Percentiles rank a stretch among this genome's conserved stretches.
These are phyloP conservation scores for Linum trigynum DNA, from an alignment of 345 rosid genomes.

Conservation along the genomic window DNA sequence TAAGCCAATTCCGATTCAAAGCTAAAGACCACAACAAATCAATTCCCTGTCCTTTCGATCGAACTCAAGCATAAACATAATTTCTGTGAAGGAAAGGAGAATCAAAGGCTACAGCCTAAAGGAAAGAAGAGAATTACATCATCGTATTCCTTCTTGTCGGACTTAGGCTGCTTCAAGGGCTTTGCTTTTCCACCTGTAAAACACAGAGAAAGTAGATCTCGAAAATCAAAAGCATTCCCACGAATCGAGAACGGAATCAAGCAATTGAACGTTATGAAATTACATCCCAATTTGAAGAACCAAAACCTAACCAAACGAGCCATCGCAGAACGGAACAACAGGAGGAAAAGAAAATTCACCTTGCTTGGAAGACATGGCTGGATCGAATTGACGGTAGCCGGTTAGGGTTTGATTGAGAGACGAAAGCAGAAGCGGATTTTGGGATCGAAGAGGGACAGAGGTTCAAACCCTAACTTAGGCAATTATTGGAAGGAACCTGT, in stretches of 20 bases:
- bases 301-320: not conserved
- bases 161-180: conserved; percentile 5
- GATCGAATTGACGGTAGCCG: not conserved
- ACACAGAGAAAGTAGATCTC: not conserved
- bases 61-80: not conserved
- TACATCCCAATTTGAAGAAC: not conserved
- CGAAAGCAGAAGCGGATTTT: not conserved
- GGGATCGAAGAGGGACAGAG: no score
- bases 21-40: not conserved
- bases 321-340: not conserved
- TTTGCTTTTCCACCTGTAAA: conserved; percentile 3
- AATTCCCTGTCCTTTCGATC: no score
- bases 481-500: not conserved
- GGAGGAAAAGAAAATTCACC: not conserved
- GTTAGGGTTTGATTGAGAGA: conserved; percentile 4
- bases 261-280: not conserved
- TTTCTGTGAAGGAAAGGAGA: not conserved
- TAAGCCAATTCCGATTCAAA: not conserved
- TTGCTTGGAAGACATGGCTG: conserved; percentile 6
- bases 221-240: not conserved
- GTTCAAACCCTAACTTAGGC: conserved; percentile 1
- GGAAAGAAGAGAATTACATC: not conserved
- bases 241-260: not conserved
- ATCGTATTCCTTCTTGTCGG: conserved; percentile 5
- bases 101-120: not conserved